Conservation (phyloP, 495 filamentous ascomycete species). For the Aspergillus sparsus region DNA sequence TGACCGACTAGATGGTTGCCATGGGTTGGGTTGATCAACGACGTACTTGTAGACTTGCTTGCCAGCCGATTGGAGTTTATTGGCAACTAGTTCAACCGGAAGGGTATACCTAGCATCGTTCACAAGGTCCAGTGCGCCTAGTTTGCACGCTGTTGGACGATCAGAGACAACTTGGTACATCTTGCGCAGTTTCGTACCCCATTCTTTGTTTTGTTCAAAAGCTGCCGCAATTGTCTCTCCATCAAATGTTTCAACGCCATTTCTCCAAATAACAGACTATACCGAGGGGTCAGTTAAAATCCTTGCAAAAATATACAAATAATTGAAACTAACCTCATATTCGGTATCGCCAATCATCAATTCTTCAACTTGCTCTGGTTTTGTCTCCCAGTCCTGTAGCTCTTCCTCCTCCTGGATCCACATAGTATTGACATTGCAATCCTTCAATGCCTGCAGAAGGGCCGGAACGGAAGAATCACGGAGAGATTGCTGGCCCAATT, state of each 20-base stretch:
- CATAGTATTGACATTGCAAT: constrained; percentile 43
- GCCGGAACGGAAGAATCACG: constrained; percentile 29
- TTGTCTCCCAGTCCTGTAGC: constrained; percentile 35
- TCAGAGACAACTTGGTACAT: constrained; percentile 38
- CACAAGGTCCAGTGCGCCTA: constrained; percentile 40
- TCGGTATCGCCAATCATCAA: constrained; percentile 45
- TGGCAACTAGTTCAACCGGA: constrained; percentile 37
- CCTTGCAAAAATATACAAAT: not conserved
- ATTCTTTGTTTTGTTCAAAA: constrained; percentile 32
- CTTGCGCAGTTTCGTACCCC: constrained; percentile 38
- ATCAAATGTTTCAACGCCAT: constrained; percentile 38
- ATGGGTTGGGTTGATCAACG: constrained; percentile 47
- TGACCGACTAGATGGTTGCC: constrained; percentile 42
- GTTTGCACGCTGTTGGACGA: constrained; percentile 41
- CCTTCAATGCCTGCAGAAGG: constrained; percentile 34
- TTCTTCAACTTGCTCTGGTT: constrained; percentile 38
- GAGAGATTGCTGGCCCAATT: constrained; percentile 34
- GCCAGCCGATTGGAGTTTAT: constrained; percentile 31
- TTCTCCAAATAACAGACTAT: constrained; percentile 46
- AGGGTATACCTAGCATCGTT: constrained; percentile 39
- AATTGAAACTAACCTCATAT: constrained; percentile 34
- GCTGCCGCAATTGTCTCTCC: constrained; percentile 34
- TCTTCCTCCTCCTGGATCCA: constrained; percentile 43
- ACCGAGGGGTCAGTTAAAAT: not conserved
- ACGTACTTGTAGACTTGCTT: constrained; percentile 43